phyloP scores from a whole-genome alignment of 371 early-diverging fungal species.

The Rhizomucor pusillus region DNA sequence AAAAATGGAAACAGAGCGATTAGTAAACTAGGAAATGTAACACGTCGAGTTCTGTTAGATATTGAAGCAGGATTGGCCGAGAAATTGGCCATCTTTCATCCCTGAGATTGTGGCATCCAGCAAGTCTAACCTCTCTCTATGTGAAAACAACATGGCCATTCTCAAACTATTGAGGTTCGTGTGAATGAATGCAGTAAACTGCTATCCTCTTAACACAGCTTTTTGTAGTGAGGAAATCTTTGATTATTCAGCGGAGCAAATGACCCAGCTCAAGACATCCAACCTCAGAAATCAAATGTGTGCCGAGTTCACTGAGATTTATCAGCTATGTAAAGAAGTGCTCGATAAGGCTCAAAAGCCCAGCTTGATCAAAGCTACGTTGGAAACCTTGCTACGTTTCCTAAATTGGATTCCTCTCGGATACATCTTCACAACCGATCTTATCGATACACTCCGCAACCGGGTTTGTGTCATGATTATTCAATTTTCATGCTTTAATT shows the following conservation, averaged over 20 bases:
- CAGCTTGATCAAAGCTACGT: constrained; percentile 86
- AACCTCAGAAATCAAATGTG: constrained; percentile 94
- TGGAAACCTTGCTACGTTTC: constrained; percentile 92
- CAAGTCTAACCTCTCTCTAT: constrained; percentile 87
- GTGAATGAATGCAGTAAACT: background rate
- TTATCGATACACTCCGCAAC: constrained; percentile 82
- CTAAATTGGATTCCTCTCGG: constrained; percentile 97
- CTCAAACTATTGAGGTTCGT: constrained; percentile 89
- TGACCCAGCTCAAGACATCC: constrained; percentile 94
- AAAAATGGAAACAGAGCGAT: no score
- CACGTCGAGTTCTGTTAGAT: no score
- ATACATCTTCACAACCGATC: constrained; percentile 94
- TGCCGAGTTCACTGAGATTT: constrained; percentile 95
- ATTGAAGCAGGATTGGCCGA: constrained; percentile 99
- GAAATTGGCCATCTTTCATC: constrained; percentile 99
- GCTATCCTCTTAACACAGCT: constrained; percentile 3
- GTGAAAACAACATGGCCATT: constrained; percentile 99
- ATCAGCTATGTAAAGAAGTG: constrained; percentile 94
- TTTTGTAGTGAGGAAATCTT: constrained; percentile 94
- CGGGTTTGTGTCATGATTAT: constrained; percentile 54
- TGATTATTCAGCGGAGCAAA: constrained; percentile 96
- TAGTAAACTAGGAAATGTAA: no score
- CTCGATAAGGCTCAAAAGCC: constrained; percentile 89
- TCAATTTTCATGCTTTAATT: background rate
- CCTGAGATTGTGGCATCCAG: constrained; percentile 97